These are phyloP conservation scores for Neophaeococcomyces mojaviensis DNA, from an alignment of 2,329 filamentous ascomycete genomes.

Conservation along the genomic window DNA sequence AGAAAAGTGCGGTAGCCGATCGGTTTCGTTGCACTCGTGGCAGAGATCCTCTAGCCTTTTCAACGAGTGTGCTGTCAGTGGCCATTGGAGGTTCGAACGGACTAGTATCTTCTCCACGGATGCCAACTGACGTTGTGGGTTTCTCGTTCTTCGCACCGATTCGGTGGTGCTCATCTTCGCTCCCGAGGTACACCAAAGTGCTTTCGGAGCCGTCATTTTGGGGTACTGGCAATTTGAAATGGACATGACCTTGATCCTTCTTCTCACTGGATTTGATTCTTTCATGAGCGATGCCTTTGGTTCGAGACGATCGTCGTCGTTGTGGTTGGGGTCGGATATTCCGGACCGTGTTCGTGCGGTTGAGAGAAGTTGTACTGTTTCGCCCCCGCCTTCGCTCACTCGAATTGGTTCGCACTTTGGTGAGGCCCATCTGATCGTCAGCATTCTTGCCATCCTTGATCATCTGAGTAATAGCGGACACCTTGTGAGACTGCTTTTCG, in stretches of 20 bases:
- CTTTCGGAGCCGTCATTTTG: too few relatives aligned
- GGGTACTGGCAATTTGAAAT: background rate
- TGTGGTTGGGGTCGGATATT: background rate
- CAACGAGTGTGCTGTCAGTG: conserved; percentile 1
- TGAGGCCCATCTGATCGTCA: background rate
- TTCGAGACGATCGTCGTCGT: background rate
- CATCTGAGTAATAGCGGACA: conserved; percentile 1
- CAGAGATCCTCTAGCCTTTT: background rate
- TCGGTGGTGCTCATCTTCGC: too few relatives aligned
- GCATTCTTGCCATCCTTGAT: conserved; percentile 3
- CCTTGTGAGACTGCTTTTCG: conserved; percentile 1
- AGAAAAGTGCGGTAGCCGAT: conserved; percentile 2
- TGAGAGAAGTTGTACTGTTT: background rate
- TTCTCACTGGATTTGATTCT: background rate
- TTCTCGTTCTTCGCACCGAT: background rate
- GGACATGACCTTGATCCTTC: background rate
- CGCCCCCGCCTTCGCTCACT: background rate
- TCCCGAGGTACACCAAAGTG: too few relatives aligned
- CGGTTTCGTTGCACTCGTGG: conserved; percentile 3
- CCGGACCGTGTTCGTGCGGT: conserved; percentile 1
- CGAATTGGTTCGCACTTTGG: conserved; percentile 2
- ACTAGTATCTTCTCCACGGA: too few relatives aligned
- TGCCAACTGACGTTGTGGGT: background rate
- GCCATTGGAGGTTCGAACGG: background rate
- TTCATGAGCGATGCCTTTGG: background rate